Conservation (phyloP, 2,329 filamentous ascomycete species). For the Nothophaeocryptopus gaeumannii region DNA sequence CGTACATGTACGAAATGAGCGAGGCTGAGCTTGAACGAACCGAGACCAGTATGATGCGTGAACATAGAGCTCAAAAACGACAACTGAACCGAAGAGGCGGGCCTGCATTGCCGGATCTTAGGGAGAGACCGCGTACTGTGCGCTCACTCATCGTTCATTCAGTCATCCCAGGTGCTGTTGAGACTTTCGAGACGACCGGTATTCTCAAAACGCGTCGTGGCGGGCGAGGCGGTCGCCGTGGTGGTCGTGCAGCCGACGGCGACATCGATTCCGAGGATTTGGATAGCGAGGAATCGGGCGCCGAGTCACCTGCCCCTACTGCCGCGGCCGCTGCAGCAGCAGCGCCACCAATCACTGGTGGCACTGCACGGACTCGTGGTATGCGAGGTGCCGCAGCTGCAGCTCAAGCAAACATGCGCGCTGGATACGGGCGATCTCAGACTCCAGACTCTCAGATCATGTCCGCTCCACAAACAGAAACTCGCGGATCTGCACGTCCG, state of each 20-base stretch:
- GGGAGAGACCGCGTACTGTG: constrained; percentile 89
- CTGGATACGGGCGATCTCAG: constrained; percentile 72
- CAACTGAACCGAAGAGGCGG: constrained; percentile 92
- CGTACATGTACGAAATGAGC: constrained; percentile 89
- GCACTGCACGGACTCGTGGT: constrained; percentile 79
- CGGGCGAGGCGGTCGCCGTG: constrained; percentile 49
- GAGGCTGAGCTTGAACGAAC: constrained; percentile 86
- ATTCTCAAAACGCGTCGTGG: constrained; percentile 66
- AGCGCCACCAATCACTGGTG: constrained; percentile 67
- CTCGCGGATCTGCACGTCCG: constrained; percentile 62
- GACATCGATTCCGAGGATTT: constrained; percentile 82
- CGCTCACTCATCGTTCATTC: constrained; percentile 89
- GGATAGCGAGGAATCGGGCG: constrained; percentile 82
- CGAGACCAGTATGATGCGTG: constrained; percentile 87
- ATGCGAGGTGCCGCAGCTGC: constrained; percentile 86
- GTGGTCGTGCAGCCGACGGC: constrained; percentile 53
- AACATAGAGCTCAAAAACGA: constrained; percentile 90
- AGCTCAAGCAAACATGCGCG: constrained; percentile 80
- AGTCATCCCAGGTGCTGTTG: constrained; percentile 82
- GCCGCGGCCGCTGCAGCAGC: constrained; percentile 13
- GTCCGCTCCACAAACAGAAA: constrained; percentile 66
- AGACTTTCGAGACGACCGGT: constrained; percentile 76
- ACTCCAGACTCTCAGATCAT: constrained; percentile 70
- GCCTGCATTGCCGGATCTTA: constrained; percentile 90
- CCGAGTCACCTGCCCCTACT: constrained; percentile 56